phyloP scores from a whole-genome alignment of 148 eudicot species.

The Vaccinium corymbosum region DNA sequence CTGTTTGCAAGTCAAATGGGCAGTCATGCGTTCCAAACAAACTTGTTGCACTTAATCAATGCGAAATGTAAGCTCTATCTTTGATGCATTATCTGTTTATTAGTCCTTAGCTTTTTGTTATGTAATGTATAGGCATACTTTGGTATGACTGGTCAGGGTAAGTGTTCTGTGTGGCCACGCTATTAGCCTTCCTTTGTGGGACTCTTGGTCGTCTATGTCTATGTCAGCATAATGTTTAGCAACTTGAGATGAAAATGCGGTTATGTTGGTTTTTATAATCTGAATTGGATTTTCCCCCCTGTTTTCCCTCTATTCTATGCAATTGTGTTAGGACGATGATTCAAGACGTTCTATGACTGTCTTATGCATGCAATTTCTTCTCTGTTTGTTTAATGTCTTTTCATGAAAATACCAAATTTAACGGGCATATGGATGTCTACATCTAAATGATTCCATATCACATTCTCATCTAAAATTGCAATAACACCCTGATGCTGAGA shows the following conservation, averaged over 20 bases:
- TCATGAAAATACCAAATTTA: not conserved
- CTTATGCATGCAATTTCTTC: not conserved
- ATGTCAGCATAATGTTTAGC: not conserved
- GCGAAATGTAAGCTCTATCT: slow-evolving; percentile 67
- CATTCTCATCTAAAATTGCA: not conserved
- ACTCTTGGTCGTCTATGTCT: not conserved
- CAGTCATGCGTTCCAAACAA: slow-evolving; percentile 83
- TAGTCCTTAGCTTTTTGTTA: not conserved
- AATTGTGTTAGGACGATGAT: not conserved
- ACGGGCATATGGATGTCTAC: not conserved
- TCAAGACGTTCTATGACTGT: not conserved
- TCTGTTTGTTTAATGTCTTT: not conserved
- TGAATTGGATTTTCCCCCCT: not conserved
- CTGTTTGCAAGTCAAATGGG: slow-evolving; percentile 72
- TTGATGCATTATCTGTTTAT: not conserved
- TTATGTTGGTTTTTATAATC: not conserved
- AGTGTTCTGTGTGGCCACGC: not conserved
- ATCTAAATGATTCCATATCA: not conserved
- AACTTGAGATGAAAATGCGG: not conserved
- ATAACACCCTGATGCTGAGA: not conserved
- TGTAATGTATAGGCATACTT: not conserved
- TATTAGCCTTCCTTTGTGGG: not conserved
- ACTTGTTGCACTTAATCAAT: slow-evolving; percentile 68
- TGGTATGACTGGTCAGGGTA: slow-evolving; percentile 4
- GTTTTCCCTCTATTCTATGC: not conserved